Evolutionary conservation across 257 asterid genomes (phyloP).

Genomic region (Fraxinus americana): DNA sequence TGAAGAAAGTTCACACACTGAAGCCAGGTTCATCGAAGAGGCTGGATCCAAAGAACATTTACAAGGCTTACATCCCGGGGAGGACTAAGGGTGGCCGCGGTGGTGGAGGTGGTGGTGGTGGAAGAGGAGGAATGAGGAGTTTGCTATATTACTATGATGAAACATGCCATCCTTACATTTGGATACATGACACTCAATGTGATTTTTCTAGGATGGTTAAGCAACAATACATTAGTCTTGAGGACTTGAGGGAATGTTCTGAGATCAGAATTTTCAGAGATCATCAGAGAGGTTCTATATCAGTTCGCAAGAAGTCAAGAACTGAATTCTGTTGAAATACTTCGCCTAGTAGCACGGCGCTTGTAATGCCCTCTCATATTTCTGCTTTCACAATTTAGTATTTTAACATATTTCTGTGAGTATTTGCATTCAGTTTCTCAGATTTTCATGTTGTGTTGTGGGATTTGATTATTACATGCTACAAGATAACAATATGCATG

Average conservation of each 20-base stretch:
- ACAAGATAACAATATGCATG: not conserved
- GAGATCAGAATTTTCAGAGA: constrained; percentile 76
- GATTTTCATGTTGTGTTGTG: not conserved
- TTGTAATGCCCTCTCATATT: not conserved
- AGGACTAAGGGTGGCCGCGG: constrained; percentile 23
- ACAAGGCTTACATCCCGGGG: constrained; percentile 79
- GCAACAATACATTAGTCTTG: constrained; percentile 82
- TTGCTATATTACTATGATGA: constrained; percentile 76
- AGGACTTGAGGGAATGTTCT: constrained; percentile 72
- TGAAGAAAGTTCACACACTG: constrained; percentile 69
- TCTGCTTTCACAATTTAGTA: not conserved
- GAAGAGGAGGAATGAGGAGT: constrained; percentile 52
- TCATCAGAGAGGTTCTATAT: constrained; percentile 68
- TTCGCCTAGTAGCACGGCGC: not conserved
- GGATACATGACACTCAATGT: constrained; percentile 73
- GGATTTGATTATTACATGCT: not conserved
- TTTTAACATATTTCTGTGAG: not conserved
- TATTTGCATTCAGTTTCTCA: not conserved
- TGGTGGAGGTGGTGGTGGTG: not conserved
- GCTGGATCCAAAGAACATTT: constrained; percentile 70
- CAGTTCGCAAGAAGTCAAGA: constrained; percentile 68
- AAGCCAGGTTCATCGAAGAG: constrained; percentile 85
- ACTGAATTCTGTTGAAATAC: constrained; percentile 56
- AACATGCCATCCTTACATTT: constrained; percentile 85
- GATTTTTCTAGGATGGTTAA: constrained; percentile 82